Base-by-base conservation (phyloP, 202 grass and related monocot species). In the Panicum virgatum region DNA sequence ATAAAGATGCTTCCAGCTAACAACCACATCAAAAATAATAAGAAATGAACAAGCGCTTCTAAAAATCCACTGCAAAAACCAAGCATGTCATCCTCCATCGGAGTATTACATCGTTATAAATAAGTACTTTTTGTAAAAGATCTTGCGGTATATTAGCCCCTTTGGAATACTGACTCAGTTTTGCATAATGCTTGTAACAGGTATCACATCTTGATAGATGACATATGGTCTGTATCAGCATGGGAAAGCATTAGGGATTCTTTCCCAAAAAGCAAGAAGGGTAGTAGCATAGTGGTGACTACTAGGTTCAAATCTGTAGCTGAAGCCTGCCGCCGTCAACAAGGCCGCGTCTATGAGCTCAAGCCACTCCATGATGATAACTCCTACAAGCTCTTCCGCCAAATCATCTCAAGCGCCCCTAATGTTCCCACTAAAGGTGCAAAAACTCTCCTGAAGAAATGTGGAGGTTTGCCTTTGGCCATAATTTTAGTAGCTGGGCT, bases 251-350 rank as follows among this genome's bases (percentile, higher is more conserved):
- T 84, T 3, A 20, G 54, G 20, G 73, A 76, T 23, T 84, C 63
- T 38, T 20, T 84, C 0, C 63, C 73, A 9, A 30, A 13, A 7
- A 84, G 7, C 9, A 0, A 1, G 0, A 48, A n/a, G 27, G 26
- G 50, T 39, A 27, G 63, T 0, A 51, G 4, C 0, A 5, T 85
- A 37, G 5, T 68, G 9, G 40, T 62, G 64, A 85, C 83, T 5
- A 84, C 81, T n/a, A 69, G 83, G 42, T 85, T 85, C 37, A 80
- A 62, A 12, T 78, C 75, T 40, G 75, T 85, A 1, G 62, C 83
- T 40, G 68, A 51, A 60, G 68, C 83, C 15, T 79, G 61, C 8
- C 37, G 73, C 11, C 32, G 75, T 30, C 39, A 67, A n/a, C 9
- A 77, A 13, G 60, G 62, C 2, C 0, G 16, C 4, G 5, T 69